Evolutionary conservation across 2,329 filamentous ascomycete genomes (phyloP), one percentile per base, ranked within the genome.

Genomic region (Pestalotiopsis sp.): DNA sequence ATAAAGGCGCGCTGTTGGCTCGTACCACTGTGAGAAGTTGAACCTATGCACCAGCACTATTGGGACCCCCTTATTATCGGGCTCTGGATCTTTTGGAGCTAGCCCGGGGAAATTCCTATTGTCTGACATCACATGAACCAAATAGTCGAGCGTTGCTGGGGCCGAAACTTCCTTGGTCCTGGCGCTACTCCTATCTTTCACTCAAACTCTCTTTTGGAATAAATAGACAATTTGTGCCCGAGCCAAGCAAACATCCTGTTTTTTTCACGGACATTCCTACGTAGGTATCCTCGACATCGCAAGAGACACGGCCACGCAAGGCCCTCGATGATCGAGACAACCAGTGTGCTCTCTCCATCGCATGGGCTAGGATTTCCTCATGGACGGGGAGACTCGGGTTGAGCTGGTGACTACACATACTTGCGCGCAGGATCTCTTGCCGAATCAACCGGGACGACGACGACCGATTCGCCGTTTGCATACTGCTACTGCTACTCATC

Each of bases 51-150:
- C 17, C 20, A 52, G 45, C 45, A 66, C 65, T 66, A 66, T n/a
- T 20, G 25, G 17, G 7, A 60, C 65, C 52, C 65, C 65, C 65
- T 41, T 25, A 45, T n/a, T 25, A 31, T 56, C 60, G 38, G 25
- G 36, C 25, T 36, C 20, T 57, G 41, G 31, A 40, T 14, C 63
- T 38, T 66, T 59, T 41, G 14, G 20, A 52, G 45, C 45, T 52
- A 52, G 20, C 63, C 45, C n/a, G 45, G 45, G 25, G 56, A n/a
- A 20, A 25, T 58, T 36, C 25, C 49, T 40, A 56, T 45, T 45
- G 45, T 17, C 64, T n/a, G 65, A 31, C 65, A 66, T 66, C 65
- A 66, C 65, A 59, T 66, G 52, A 66, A 41, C 17, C 12, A 13
- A 27, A 36, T 25, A 25, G 27, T 62, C 23, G n/a, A 41, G 59